phyloP scores from a whole-genome alignment of 2,329 filamentous ascomycete genomes.

The Chaetomium strumarium region DNA sequence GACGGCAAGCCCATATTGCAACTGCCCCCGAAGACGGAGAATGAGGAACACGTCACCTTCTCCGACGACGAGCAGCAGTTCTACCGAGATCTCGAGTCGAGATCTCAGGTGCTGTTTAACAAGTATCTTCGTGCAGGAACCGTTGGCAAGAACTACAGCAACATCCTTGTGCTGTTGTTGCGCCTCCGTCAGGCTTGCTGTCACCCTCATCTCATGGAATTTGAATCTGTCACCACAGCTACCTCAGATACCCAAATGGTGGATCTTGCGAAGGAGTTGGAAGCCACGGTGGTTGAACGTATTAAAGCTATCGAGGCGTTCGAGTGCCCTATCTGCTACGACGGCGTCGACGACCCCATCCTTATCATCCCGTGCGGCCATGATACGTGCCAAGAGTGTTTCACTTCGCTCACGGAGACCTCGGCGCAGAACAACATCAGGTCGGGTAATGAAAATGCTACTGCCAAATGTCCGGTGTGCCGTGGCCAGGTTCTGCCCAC shows the following conservation, averaged over 20 bases:
- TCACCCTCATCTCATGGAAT: slow-evolving; percentile 63
- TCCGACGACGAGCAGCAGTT: slow-evolving; percentile 57
- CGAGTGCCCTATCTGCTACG: slow-evolving; percentile 79
- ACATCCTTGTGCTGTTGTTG: slow-evolving; percentile 71
- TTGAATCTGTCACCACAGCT: slow-evolving; percentile 36
- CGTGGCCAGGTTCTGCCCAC: slow-evolving; percentile 59
- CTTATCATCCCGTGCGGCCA: slow-evolving; percentile 84
- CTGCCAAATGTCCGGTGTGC: slow-evolving; percentile 69
- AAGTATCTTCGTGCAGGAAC: slow-evolving; percentile 65
- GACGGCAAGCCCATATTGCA: slow-evolving; percentile 72
- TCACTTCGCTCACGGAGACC: slow-evolving; percentile 61
- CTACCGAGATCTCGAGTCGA: slow-evolving; percentile 61
- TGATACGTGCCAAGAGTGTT: slow-evolving; percentile 70
- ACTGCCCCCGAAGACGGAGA: slow-evolving; percentile 60
- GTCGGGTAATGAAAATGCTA: slow-evolving; percentile 52
- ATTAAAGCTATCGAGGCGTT: slow-evolving; percentile 56
- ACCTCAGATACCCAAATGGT: slow-evolving; percentile 39
- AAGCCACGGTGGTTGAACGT: slow-evolving; percentile 56
- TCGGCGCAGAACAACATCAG: slow-evolving; percentile 48
- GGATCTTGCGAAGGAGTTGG: slow-evolving; percentile 50
- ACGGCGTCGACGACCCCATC: slow-evolving; percentile 65
- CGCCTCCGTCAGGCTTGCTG: slow-evolving; percentile 77
- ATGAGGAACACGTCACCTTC: slow-evolving; percentile 59
- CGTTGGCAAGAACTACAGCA: slow-evolving; percentile 68
- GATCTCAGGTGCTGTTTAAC: slow-evolving; percentile 67